Base-by-base conservation (phyloP, 768 basidiomycete genomes). In the Ephemerocybe angulata region DNA sequence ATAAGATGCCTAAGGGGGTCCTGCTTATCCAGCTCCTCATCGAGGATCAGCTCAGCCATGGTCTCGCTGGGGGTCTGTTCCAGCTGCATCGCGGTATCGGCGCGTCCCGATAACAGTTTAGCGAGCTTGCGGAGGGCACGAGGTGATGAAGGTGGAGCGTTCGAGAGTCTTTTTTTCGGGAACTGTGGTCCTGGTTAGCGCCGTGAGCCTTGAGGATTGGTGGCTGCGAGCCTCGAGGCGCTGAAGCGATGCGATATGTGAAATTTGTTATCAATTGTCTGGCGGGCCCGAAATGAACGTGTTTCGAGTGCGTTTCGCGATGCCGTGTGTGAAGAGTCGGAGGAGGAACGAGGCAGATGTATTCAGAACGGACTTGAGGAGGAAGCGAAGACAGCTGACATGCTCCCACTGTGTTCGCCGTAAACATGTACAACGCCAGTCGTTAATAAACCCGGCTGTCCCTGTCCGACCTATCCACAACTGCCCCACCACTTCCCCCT, bases 1-100 rank as follows among this genome's bases (percentile, higher is more conserved):
- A 77, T 79, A 61, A 86, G 72, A 67, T 87, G 85, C 38, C 83
- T 76, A 52, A 87, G 76, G 47, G 85, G 85, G 60, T 85, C 79
- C 29, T 72, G 66, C n/a, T 62, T 57, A 63, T 86, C 84, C 42
- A 85, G 77, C 21, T 65, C 62, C 61, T 86, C 84, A 52, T 85
- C 80, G 50, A 73, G 69, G 22, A 74, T 75, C 24, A 85, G 70
- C 29, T 70, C 63, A 40, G 46, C 57, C 40, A 53, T 33, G 44
- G 42, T 22, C 38, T 41, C 38, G 15, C n/a, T 5, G 38, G 38
- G 21, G 5, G 38, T 17, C 5, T 13, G 38, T n/a, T 41, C 38
- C 7, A 41, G 7, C 21, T 19, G 38, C 7, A 41, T 8, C 7
- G n/a, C 15, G n/a, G 38, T 41, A 17, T 41, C 33, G 33, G 17